These are phyloP conservation scores for Phytophthora palmivora DNA, from an alignment of 352 stramenopile genomes.

Conservation along the genomic window DNA sequence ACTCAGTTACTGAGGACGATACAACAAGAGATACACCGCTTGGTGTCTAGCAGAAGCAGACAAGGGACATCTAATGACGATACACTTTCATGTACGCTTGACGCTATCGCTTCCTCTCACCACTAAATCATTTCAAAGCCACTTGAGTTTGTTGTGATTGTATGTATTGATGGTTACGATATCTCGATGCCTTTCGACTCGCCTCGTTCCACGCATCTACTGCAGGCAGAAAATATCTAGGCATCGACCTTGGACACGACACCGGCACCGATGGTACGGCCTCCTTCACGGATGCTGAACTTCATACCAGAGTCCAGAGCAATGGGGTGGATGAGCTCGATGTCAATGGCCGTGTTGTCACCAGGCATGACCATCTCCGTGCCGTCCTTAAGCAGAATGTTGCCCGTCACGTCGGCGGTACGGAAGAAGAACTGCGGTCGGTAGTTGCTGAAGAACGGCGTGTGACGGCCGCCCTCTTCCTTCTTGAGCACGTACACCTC, in stretches of 20 bases:
- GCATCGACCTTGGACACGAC: conserved; percentile 93
- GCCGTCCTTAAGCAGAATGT: conserved; percentile 85
- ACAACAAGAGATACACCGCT: conserved; percentile 13
- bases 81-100: conserved; percentile 36
- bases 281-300: conserved; percentile 97
- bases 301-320: conserved; percentile 93
- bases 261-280: conserved; percentile 95
- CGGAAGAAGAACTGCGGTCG: conserved; percentile 98
- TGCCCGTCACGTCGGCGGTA: conserved; percentile 95
- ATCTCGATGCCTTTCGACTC: conserved; percentile 9
- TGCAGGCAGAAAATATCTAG: conserved; percentile 53
- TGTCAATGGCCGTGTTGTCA: conserved; percentile 94
- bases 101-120: no score
- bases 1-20: conserved; percentile 17
- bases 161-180: conserved; percentile 33
- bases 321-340: conserved; percentile 94
- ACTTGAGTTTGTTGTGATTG: conserved; percentile 16
- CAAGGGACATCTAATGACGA: conserved; percentile 34
- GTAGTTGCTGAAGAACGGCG: conserved; percentile 98
- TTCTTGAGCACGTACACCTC: conserved; percentile 97
- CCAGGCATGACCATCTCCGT: conserved; percentile 97
- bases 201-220: conserved; percentile 31
- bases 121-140: no score
- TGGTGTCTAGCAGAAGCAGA: conserved; percentile 28
- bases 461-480: conserved; percentile 97